phyloP scores from a whole-genome alignment of 306 rosid genomes.

The Sicyos edulis region DNA sequence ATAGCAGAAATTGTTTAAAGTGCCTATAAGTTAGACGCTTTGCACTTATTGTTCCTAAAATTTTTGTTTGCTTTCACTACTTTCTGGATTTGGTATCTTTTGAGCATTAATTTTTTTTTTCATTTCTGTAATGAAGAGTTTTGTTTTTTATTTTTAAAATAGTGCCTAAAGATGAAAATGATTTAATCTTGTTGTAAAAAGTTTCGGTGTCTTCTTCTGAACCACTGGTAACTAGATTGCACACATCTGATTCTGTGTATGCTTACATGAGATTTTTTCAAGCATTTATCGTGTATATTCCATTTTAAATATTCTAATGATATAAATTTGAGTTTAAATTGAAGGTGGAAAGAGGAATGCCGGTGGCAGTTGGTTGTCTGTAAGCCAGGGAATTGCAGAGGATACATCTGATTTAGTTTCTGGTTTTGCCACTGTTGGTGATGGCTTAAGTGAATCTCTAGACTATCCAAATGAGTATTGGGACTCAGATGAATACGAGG shows the following conservation, averaged over 20 bases:
- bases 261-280: neutral
- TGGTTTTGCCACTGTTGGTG: conserved; percentile 95
- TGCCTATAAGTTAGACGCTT: neutral
- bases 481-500: conserved; percentile 99
- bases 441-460: conserved; percentile 80
- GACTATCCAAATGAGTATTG: conserved; percentile 92
- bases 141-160: too few species aligned
- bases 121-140: neutral
- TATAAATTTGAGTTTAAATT: conserved; percentile 20
- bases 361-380: conserved; percentile 89
- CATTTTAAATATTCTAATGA: neutral
- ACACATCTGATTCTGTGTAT: conserved; percentile 2
- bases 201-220: neutral
- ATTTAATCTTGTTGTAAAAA: neutral
- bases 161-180: neutral
- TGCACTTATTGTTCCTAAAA: neutral
- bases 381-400: conserved; percentile 90
- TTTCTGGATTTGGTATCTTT: neutral
- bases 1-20: neutral
- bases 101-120: neutral
- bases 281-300: conserved; percentile 19
- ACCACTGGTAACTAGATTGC: neutral
- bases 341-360: conserved; percentile 73
- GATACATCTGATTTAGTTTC: conserved; percentile 94
- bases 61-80: neutral